Conservation (phyloP, 768 basidiomycete species). For the Mycena leptocephala region DNA sequence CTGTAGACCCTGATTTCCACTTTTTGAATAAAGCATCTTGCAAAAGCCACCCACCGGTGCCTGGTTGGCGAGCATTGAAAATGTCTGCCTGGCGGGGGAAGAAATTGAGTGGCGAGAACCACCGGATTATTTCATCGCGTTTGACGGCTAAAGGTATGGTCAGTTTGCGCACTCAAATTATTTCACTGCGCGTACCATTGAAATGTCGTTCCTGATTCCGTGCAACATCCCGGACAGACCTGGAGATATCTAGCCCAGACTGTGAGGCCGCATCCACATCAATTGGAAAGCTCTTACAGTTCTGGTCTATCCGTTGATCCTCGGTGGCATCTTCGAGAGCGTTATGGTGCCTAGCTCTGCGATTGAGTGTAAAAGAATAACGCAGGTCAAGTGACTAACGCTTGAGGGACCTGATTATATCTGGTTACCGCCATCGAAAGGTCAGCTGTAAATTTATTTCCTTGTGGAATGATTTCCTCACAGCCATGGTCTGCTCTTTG, state of each 20-base stretch:
- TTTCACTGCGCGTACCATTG: not conserved
- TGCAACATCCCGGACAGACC: not conserved
- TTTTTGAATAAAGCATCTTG: not conserved
- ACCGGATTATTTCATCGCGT: constrained; percentile 4
- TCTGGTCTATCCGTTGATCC: not conserved
- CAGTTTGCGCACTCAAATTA: not conserved
- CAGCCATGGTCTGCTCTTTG: not conserved
- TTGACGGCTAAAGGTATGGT: not conserved
- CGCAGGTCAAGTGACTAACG: no score
- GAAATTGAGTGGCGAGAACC: constrained; percentile 2
- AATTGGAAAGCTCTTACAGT: not conserved
- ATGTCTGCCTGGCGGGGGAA: constrained; percentile 17
- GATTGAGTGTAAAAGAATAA: not conserved
- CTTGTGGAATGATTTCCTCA: not conserved
- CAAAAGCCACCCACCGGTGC: constrained; percentile 3
- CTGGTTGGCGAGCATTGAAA: not conserved
- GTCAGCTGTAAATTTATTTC: not conserved
- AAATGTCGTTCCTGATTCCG: not conserved
- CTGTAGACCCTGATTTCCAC: not conserved
- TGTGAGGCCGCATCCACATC: not conserved
- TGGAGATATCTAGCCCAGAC: not conserved
- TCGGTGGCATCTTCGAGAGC: not conserved
- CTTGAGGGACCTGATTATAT: not conserved
- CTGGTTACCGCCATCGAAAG: not conserved
- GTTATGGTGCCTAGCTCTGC: not conserved